These are phyloP conservation scores for Elsinoe necatrix DNA, from an alignment of 2,329 filamentous ascomycete species.

Conservation along the genomic window DNA sequence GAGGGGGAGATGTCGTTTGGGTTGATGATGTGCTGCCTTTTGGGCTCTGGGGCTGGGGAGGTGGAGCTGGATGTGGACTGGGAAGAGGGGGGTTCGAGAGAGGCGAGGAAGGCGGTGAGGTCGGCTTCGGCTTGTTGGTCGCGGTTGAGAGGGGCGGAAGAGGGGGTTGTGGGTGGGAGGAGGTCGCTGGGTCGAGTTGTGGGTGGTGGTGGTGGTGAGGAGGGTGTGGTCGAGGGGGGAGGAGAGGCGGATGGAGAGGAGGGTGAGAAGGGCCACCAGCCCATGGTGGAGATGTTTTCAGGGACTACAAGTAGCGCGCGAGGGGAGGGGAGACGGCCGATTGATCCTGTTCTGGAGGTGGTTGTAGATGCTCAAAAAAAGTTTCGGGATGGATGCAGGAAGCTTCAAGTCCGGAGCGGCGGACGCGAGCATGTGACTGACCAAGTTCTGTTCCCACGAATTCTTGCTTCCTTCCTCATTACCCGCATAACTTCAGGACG, in stretches of 20 bases:
- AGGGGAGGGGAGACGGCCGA: not conserved
- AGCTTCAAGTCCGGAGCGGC: not conserved
- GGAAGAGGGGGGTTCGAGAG: constrained; percentile 35
- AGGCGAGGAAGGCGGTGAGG: constrained; percentile 45
- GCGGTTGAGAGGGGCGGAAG: constrained; percentile 24
- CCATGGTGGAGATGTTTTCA: constrained; percentile 17
- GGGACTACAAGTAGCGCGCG: not conserved
- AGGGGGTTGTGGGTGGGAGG: constrained; percentile 20
- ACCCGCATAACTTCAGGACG: not conserved
- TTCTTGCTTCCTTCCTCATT: not conserved
- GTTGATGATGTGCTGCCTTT: constrained; percentile 15
- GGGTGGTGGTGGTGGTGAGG: constrained; percentile 10
- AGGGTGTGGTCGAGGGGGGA: constrained; percentile 22
- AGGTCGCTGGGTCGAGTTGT: not conserved
- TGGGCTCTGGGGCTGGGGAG: constrained; percentile 21
- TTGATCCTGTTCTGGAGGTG: not conserved
- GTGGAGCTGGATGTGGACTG: constrained; percentile 19
- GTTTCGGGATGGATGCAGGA: not conserved
- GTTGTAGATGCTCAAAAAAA: not conserved
- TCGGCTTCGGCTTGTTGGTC: constrained; percentile 47
- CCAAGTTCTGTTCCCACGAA: not conserved
- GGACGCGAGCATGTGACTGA: constrained; percentile 1
- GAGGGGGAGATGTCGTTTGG: constrained; percentile 42
- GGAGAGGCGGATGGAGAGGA: constrained; percentile 22
- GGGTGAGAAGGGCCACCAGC: constrained; percentile 22